Percentiles rank a stretch among this genome's conserved stretches.
Evolutionary conservation across 306 rosid genomes (phyloP).

Genomic region (Vigna angularis): DNA sequence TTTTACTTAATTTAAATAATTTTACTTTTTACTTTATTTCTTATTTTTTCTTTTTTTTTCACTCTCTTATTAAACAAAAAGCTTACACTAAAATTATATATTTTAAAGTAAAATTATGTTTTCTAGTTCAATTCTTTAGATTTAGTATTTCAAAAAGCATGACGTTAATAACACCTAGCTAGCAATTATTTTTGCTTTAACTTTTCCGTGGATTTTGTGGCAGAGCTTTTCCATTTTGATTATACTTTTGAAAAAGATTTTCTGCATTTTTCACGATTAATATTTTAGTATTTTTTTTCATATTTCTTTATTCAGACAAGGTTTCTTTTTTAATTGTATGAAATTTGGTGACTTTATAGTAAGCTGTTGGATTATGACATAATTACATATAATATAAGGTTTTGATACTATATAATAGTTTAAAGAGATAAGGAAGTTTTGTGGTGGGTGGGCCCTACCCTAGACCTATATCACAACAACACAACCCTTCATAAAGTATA

Average conservation of each 20-base stretch:
- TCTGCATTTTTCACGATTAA: background rate
- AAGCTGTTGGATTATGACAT: too few species aligned
- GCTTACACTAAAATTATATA: too few species aligned
- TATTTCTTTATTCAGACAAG: background rate
- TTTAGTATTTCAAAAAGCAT: background rate
- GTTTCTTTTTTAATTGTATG: background rate
- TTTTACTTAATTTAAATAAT: too few species aligned
- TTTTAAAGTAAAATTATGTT: too few species aligned
- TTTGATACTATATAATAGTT: background rate
- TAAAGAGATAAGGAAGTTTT: background rate
- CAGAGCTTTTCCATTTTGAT: slow-evolving; percentile 2
- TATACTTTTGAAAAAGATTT: background rate
- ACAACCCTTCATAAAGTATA: background rate
- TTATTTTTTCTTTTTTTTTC: too few species aligned
- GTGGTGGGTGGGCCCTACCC: background rate
- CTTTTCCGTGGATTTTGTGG: slow-evolving; percentile 10
- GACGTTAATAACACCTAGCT: slow-evolving; percentile 15
- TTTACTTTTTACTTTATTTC: too few species aligned
- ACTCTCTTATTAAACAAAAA: too few species aligned
- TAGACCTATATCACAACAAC: background rate
- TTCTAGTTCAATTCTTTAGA: too few species aligned
- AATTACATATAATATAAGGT: background rate
- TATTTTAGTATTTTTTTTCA: background rate
- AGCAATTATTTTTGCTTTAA: background rate
- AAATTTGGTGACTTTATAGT: background rate